phyloP scores from a whole-genome alignment of 352 stramenopile genomes.

The Phytophthora aleatoria region DNA sequence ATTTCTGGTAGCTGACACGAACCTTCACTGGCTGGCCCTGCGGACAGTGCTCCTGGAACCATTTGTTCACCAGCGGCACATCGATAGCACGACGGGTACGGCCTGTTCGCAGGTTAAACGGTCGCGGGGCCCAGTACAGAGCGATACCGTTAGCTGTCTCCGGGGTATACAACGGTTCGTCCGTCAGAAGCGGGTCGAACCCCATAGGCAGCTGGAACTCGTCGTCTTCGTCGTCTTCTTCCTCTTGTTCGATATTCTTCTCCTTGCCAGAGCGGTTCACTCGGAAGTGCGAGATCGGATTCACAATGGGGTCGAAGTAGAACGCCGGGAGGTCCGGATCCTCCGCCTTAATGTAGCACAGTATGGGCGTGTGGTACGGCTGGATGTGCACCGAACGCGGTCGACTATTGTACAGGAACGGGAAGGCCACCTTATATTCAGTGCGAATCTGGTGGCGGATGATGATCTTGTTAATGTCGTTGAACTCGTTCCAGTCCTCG shows the following conservation, averaged over 20 bases:
- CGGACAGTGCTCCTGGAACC: slow-evolving; percentile 99
- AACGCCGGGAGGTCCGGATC: slow-evolving; percentile 96
- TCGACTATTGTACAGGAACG: slow-evolving; percentile 99
- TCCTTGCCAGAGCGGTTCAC: slow-evolving; percentile 71
- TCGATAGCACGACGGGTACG: slow-evolving; percentile 96
- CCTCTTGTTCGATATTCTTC: slow-evolving; percentile 28
- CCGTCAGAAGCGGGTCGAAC: slow-evolving; percentile 91
- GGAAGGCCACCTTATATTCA: slow-evolving; percentile 99
- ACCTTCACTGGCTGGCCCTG: slow-evolving; percentile 99
- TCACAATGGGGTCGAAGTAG: slow-evolving; percentile 97
- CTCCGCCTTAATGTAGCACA: slow-evolving; percentile 97
- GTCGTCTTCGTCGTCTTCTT: slow-evolving; percentile 84
- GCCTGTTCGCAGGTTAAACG: slow-evolving; percentile 98
- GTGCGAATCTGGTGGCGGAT: slow-evolving; percentile 98
- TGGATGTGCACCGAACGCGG: slow-evolving; percentile 95
- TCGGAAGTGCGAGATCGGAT: slow-evolving; percentile 96
- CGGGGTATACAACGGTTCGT: slow-evolving; percentile 95
- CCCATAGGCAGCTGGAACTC: slow-evolving; percentile 89
- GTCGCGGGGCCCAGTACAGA: slow-evolving; percentile 97
- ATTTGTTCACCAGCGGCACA: slow-evolving; percentile 98
- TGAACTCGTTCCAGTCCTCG: slow-evolving; percentile 99
- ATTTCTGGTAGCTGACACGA: slow-evolving; percentile 99
- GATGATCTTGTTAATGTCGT: slow-evolving; percentile 99
- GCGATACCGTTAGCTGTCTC: slow-evolving; percentile 97
- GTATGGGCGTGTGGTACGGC: slow-evolving; percentile 95